Conservation (phyloP, 257 asterid species). For the Nicotiana otophora region DNA sequence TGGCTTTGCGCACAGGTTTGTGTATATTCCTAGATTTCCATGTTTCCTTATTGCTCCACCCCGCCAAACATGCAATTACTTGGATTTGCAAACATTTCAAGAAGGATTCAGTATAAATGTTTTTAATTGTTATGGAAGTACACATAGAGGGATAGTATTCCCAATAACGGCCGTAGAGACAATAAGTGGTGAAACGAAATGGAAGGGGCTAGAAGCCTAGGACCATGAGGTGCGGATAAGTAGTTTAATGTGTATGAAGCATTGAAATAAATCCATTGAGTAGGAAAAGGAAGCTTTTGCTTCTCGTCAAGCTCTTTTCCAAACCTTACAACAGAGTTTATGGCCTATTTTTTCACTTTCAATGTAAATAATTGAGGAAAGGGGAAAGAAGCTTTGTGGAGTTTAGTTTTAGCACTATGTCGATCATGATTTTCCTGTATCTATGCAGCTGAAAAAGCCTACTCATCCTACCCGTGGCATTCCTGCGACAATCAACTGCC, state of each 20-base stretch:
- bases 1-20: constrained; percentile 93
- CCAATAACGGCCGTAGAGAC: background rate
- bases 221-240: background rate
- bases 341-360: background rate
- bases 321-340: background rate
- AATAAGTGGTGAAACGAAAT: background rate
- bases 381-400: background rate
- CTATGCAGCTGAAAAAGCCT: constrained; percentile 71
- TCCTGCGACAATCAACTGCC: constrained; percentile 73
- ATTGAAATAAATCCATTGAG: background rate
- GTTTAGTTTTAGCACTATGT: background rate
- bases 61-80: background rate
- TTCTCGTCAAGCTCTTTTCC: background rate
- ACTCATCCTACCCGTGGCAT: constrained; percentile 79
- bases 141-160: background rate
- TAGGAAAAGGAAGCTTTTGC: background rate
- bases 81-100: background rate
- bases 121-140: background rate
- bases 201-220: background rate
- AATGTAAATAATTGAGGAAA: background rate
- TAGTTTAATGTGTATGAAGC: background rate
- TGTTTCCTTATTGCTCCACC: background rate
- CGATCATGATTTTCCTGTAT: background rate
- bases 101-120: background rate
- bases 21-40: background rate